Evolutionary conservation across 192 early-diverging fungal species (phyloP).

Genomic region (Coemansia sp.): DNA sequence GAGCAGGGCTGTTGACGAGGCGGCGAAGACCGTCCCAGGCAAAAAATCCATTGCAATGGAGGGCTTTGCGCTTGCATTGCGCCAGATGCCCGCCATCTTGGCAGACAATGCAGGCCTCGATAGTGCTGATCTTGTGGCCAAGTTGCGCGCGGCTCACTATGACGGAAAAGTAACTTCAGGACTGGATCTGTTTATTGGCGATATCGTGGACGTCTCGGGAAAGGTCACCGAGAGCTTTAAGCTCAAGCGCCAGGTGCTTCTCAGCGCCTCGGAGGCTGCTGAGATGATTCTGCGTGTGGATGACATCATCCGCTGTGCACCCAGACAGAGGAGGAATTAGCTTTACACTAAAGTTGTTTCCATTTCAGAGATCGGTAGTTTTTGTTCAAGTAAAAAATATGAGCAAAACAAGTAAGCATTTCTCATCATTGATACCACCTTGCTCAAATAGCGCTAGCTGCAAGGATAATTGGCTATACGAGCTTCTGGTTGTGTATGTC

Average conservation of each 20-base stretch:
- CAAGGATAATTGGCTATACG: conserved; percentile 2
- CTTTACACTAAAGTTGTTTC: not conserved
- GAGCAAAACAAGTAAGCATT: not conserved
- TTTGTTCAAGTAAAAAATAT: not conserved
- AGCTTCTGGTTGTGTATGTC: conserved; percentile 20
- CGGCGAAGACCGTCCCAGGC: conserved; percentile 86
- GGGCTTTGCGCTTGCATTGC: conserved; percentile 89
- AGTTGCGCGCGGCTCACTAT: conserved; percentile 91
- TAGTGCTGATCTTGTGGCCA: conserved; percentile 87
- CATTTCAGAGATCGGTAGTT: not conserved
- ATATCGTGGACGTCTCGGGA: conserved; percentile 74
- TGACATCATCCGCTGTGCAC: conserved; percentile 94
- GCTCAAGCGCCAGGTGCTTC: conserved; percentile 89
- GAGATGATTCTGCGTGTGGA: conserved; percentile 98
- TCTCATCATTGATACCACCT: not conserved
- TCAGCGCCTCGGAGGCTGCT: conserved; percentile 92
- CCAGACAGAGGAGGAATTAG: conserved; percentile 55
- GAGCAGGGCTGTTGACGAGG: conserved; percentile 94
- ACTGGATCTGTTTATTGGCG: conserved; percentile 84
- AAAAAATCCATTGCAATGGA: conserved; percentile 96
- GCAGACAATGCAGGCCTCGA: conserved; percentile 98
- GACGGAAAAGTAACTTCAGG: conserved; percentile 75
- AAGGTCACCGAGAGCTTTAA: conserved; percentile 97
- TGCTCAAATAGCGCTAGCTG: not conserved
- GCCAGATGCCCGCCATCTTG: conserved; percentile 95